A percentile compares a stretch with the other conserved stretches of the same genome.
Conservation (phyloP, 2,329 filamentous ascomycete genomes). For the Anisogramma anomala region DNA sequence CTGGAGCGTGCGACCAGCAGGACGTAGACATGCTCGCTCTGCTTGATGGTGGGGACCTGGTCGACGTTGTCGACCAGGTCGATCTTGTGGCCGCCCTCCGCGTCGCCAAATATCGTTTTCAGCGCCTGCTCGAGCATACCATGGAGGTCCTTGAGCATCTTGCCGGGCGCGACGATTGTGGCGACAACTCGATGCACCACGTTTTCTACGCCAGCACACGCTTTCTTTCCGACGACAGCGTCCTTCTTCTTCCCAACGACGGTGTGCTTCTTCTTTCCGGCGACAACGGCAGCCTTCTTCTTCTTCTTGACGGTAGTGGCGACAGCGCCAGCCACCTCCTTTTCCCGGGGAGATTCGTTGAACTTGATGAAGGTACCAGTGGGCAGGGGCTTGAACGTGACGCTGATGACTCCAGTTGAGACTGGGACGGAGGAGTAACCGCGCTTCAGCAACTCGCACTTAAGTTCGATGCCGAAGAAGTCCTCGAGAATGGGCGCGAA, state of each 20-base stretch:
- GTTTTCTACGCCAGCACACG: slow-evolving; percentile 8
- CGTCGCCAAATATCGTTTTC: slow-evolving; percentile 29
- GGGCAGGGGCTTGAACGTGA: slow-evolving; percentile 33
- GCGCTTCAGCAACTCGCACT: slow-evolving; percentile 32
- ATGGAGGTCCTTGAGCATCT: slow-evolving; percentile 32
- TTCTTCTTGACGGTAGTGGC: slow-evolving; percentile 21
- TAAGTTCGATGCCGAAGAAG: slow-evolving; percentile 36
- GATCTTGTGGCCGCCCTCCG: slow-evolving; percentile 33
- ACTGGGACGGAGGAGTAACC: slow-evolving; percentile 33
- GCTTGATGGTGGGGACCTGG: slow-evolving; percentile 11
- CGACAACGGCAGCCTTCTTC: slow-evolving; percentile 15
- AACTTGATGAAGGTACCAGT: slow-evolving; percentile 26
- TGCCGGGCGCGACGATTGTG: slow-evolving; percentile 37
- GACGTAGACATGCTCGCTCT: slow-evolving; percentile 41
- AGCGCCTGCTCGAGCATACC: slow-evolving; percentile 30
- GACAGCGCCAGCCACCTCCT: too few species aligned
- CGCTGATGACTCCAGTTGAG: slow-evolving; percentile 30
- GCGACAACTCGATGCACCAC: slow-evolving; percentile 35
- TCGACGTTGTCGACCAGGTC: slow-evolving; percentile 41
- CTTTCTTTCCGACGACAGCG: slow-evolving; percentile 13
- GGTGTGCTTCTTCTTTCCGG: slow-evolving; percentile 9
- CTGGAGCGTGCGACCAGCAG: slow-evolving; percentile 44
- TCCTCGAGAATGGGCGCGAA: slow-evolving; percentile 42
- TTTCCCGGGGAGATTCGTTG: too few species aligned
- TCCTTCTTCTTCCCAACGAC: too few species aligned